These are phyloP conservation scores for Phytophthora quininea DNA, from an alignment of 352 stramenopile species.

Conservation along the genomic window DNA sequence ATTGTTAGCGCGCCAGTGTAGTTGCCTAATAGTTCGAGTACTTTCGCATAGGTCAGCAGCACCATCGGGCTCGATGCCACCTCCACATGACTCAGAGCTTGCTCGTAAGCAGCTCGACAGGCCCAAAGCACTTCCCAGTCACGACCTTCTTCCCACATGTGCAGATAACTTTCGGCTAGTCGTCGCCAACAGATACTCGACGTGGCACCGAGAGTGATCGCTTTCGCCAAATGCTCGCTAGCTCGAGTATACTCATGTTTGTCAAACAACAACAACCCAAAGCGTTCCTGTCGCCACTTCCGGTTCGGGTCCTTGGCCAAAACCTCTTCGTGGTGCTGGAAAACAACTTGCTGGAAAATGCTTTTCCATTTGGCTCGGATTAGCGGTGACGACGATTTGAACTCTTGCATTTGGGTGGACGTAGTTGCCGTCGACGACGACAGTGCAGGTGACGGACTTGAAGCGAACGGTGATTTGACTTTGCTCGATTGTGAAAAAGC, in stretches of 20 bases:
- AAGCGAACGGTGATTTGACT: slow-evolving; percentile 7
- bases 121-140: slow-evolving; percentile 76
- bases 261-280: slow-evolving; percentile 57
- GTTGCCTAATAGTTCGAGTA: slow-evolving; percentile 55
- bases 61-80: slow-evolving; percentile 53
- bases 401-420: slow-evolving; percentile 2
- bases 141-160: slow-evolving; percentile 44
- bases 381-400: slow-evolving; percentile 9
- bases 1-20: slow-evolving; percentile 55
- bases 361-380: slow-evolving; percentile 46
- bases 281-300: slow-evolving; percentile 70
- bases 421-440: neutral
- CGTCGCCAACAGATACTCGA: slow-evolving; percentile 55
- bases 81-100: slow-evolving; percentile 57
- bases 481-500: neutral
- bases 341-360: slow-evolving; percentile 50
- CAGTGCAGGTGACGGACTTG: neutral
- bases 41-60: slow-evolving; percentile 56
- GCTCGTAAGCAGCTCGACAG: slow-evolving; percentile 58
- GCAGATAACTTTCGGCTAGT: slow-evolving; percentile 62
- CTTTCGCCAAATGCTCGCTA: slow-evolving; percentile 51
- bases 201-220: slow-evolving; percentile 52
- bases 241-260: slow-evolving; percentile 46
- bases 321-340: slow-evolving; percentile 64
- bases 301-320: slow-evolving; percentile 60